These are phyloP conservation scores for Zychaea mexicana DNA, from an alignment of 371 early-diverging fungal genomes.

Conservation along the genomic window DNA sequence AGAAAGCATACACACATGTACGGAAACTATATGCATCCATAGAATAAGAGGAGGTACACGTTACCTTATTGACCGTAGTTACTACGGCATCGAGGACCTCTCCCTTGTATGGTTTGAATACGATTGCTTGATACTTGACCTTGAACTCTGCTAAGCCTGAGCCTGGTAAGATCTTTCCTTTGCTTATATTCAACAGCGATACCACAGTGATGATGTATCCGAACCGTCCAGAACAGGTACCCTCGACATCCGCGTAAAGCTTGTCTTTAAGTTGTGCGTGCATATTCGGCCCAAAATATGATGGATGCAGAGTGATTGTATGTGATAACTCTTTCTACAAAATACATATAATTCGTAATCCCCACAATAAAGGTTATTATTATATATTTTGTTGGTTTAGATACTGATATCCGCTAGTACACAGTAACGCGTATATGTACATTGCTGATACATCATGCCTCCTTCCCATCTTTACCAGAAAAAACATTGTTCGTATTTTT, in stretches of 20 bases:
- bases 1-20: no score
- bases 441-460: no score
- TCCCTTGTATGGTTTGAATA: constrained; percentile 96
- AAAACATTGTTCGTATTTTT: not conserved
- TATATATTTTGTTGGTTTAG: no score
- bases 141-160: constrained; percentile 94
- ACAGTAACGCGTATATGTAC: not conserved
- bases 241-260: constrained; percentile 93
- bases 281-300: constrained; percentile 88
- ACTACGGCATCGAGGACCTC: constrained; percentile 98
- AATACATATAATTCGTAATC: not conserved
- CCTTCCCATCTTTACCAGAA: not conserved
- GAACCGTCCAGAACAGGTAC: constrained; percentile 90
- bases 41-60: no score
- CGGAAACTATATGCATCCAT: no score
- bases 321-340: constrained; percentile 81
- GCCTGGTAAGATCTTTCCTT: constrained; percentile 86
- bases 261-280: constrained; percentile 75
- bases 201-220: constrained; percentile 95
- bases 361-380: no score
- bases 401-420: no score
- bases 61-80: constrained; percentile 91
- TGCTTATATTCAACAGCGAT: constrained; percentile 73
- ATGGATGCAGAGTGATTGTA: constrained; percentile 91
- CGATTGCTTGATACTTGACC: constrained; percentile 95